Conservation (phyloP, 2,329 filamentous ascomycete species). For the Akanthomyces dipterigenus region DNA sequence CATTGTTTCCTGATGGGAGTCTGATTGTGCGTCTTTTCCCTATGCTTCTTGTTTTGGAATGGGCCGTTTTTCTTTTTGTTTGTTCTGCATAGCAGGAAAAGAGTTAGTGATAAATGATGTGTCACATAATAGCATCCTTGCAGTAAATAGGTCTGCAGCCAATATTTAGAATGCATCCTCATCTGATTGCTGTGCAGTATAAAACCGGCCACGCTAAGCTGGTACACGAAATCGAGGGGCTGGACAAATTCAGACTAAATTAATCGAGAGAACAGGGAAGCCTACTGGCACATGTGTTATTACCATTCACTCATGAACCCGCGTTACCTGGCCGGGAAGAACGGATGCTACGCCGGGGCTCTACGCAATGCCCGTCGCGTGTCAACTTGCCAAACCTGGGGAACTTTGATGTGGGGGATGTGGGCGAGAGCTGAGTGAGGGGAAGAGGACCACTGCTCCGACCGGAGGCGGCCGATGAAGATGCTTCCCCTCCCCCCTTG, state of each 20-base stretch:
- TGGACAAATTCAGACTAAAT: too few relatives aligned
- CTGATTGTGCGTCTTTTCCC: not conserved
- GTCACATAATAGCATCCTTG: not conserved
- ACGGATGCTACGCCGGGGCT: not conserved
- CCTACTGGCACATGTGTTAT: too few relatives aligned
- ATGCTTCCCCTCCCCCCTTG: not conserved
- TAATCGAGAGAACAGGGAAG: too few relatives aligned
- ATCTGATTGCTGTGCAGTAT: not conserved
- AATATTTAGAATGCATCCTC: not conserved
- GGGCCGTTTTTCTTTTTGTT: not conserved
- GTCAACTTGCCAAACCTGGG: not conserved
- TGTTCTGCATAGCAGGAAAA: not conserved
- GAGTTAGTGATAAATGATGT: not conserved
- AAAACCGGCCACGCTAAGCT: not conserved
- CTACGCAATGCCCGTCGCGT: not conserved
- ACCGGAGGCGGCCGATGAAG: conserved; percentile 3
- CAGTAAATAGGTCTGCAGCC: not conserved
- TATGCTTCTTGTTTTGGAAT: not conserved
- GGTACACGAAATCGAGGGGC: too few relatives aligned
- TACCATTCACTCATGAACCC: too few relatives aligned
- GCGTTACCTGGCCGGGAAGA: not conserved
- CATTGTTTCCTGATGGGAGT: not conserved
- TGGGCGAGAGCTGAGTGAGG: not conserved
- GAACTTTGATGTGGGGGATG: not conserved
- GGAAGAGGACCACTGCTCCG: not conserved